These are phyloP conservation scores for Metschnikowia matae DNA, from an alignment of 805 yeast genomes.

Conservation along the genomic window DNA sequence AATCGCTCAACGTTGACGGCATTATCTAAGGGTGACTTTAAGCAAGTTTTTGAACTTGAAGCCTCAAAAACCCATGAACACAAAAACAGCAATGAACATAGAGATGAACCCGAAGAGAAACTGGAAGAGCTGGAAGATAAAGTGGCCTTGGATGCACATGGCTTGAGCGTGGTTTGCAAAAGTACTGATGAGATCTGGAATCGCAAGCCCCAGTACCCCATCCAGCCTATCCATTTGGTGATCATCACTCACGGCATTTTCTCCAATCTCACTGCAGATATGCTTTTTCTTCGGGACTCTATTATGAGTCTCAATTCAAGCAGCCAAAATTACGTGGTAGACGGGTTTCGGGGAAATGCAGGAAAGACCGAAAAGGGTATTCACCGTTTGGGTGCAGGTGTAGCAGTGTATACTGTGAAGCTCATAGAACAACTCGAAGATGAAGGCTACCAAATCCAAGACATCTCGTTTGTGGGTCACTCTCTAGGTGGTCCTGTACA, in stretches of 20 bases:
- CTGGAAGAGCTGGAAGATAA: background rate
- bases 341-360: conserved; percentile 39
- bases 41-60: conserved; percentile 2
- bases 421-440: conserved; percentile 22
- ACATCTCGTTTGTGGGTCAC: conserved; percentile 42
- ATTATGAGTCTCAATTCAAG: conserved; percentile 16
- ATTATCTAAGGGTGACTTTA: conserved; percentile 16
- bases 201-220: conserved; percentile 17
- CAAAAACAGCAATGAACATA: background rate
- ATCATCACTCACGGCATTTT: conserved; percentile 43
- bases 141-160: background rate
- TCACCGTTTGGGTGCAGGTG: conserved; percentile 31
- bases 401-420: conserved; percentile 26
- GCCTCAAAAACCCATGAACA: conserved; percentile 11
- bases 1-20: conserved; percentile 20
- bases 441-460: conserved; percentile 17
- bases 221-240: conserved; percentile 36
- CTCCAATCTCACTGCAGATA: conserved; percentile 42
- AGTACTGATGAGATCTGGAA: conserved; percentile 35
- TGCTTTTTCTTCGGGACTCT: conserved; percentile 38
- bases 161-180: conserved; percentile 23
- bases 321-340: conserved; percentile 32
- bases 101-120: background rate
- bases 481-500: conserved; percentile 44
- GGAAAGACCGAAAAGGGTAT: conserved; percentile 42